Percentiles rank a stretch among this genome's conserved stretches.
Conservation (phyloP, 2,329 filamentous ascomycete species). For the Sclerotinia nivalis region DNA sequence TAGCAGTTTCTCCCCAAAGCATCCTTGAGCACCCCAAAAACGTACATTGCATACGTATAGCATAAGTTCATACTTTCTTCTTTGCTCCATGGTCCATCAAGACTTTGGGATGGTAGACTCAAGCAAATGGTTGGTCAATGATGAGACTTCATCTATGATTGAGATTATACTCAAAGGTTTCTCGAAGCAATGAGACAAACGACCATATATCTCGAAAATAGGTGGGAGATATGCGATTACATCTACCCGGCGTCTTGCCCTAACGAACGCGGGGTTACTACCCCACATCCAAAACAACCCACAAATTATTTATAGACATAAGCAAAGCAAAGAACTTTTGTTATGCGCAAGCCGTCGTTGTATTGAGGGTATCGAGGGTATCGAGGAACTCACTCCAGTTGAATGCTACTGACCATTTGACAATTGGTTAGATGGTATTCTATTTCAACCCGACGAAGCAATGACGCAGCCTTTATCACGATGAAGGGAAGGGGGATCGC, state of each 20-base stretch:
- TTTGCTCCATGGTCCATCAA: not conserved
- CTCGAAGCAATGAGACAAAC: not conserved
- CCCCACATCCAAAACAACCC: conserved; percentile 1
- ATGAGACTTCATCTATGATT: conserved; percentile 1
- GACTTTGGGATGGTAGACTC: not conserved
- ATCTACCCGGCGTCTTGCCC: conserved; percentile 10
- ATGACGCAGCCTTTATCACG: not conserved
- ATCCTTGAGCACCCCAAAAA: not conserved
- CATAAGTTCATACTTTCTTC: not conserved
- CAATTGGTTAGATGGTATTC: not conserved
- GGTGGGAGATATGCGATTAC: not conserved
- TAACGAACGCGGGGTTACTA: conserved; percentile 18
- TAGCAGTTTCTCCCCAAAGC: not conserved
- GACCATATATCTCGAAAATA: not conserved
- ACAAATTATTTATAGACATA: not conserved
- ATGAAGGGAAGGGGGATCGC: not conserved
- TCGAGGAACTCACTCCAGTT: no score
- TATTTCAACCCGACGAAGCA: not conserved
- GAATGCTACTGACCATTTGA: not conserved
- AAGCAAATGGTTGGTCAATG: not conserved
- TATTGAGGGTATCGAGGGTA: not conserved
- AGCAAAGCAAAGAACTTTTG: not conserved
- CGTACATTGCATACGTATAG: not conserved
- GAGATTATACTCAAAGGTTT: not conserved
- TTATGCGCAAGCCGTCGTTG: not conserved